Evolutionary conservation across 2,329 filamentous ascomycete species (phyloP).

Genomic region (Coniochaeta sp.): DNA sequence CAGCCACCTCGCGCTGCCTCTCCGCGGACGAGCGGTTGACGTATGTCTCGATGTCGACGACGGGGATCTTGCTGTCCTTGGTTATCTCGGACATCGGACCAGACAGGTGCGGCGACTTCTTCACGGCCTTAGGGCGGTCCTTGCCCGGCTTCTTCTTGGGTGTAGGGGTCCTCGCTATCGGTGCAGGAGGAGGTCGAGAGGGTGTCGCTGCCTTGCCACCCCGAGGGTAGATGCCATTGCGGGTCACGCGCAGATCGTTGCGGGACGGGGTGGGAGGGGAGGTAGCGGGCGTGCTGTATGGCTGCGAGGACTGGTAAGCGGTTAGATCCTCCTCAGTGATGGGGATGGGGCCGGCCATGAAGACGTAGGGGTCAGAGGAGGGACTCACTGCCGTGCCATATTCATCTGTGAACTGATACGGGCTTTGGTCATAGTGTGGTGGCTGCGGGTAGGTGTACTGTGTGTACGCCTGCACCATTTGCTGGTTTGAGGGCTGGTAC

Average conservation of each 20-base stretch:
- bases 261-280: conserved; percentile 41
- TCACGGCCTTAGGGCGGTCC: conserved; percentile 32
- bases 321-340: neutral
- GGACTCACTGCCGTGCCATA: conserved; percentile 2
- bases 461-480: neutral
- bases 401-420: neutral
- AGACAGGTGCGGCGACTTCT: conserved; percentile 48
- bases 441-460: neutral
- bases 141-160: conserved; percentile 26
- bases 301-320: conserved; percentile 20
- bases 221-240: conserved; percentile 21
- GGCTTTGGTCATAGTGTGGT: neutral
- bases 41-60: conserved; percentile 74
- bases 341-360: neutral
- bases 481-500: neutral
- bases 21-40: conserved; percentile 64
- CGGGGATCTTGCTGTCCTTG: conserved; percentile 51
- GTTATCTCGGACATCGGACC: conserved; percentile 67
- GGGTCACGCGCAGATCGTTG: conserved; percentile 28
- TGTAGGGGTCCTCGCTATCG: conserved; percentile 21
- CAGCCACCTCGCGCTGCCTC: conserved; percentile 60
- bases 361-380: neutral
- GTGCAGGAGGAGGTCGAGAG: conserved; percentile 15
- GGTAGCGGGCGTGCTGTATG: conserved; percentile 44
- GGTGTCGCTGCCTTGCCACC: conserved; percentile 11